Percentiles rank a stretch among this genome's conserved stretches.
These are phyloP conservation scores for Artemisia tridentata DNA, from an alignment of 129 eudicot species.

Conservation along the genomic window DNA sequence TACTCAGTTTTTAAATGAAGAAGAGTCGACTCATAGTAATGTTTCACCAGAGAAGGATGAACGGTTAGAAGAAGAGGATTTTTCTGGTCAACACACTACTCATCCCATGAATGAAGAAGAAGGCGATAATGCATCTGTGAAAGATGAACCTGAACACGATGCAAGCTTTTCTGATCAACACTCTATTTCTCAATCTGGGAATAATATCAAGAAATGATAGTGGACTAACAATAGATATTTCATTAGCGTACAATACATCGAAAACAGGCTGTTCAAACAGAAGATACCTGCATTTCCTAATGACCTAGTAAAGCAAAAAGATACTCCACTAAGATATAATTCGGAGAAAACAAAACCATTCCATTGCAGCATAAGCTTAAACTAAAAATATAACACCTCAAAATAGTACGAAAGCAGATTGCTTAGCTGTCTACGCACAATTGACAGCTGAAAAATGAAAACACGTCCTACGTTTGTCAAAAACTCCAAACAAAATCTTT, in stretches of 20 bases:
- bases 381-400: conserved; percentile 23
- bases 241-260: too few relatives aligned
- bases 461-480: too few relatives aligned
- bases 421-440: conserved; percentile 19
- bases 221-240: too few relatives aligned
- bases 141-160: neutral
- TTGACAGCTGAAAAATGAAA: conserved; percentile 9
- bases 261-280: too few relatives aligned
- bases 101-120: neutral
- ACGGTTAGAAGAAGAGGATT: neutral
- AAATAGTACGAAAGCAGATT: conserved; percentile 21
- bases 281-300: too few relatives aligned
- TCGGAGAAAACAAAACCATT: neutral
- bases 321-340: neutral
- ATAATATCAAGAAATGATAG: too few relatives aligned
- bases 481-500: too few relatives aligned
- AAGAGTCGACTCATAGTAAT: neutral
- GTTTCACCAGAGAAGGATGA: neutral
- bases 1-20: conserved; percentile 4
- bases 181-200: neutral
- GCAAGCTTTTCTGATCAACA: conserved; percentile 1
- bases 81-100: neutral
- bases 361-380: conserved; percentile 25
- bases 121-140: neutral
- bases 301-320: too few relatives aligned